Conservation (phyloP, 2,329 filamentous ascomycete genomes). For the Colletotrichum sp. region DNA sequence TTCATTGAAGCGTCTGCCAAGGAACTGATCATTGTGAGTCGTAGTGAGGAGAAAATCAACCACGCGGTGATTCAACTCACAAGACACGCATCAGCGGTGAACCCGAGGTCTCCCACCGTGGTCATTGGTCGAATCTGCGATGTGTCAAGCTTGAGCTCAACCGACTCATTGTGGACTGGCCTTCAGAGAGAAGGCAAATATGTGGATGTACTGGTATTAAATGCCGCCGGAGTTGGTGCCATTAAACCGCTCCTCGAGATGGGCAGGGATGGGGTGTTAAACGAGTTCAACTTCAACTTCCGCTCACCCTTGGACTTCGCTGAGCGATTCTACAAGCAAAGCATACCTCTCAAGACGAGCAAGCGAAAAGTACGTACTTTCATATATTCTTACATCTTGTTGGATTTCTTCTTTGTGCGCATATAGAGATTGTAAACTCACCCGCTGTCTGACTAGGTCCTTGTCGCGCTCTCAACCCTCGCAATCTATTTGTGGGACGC, state of each 20-base stretch:
- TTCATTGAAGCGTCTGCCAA: constrained; percentile 46
- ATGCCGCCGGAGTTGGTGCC: background rate
- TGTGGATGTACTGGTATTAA: background rate
- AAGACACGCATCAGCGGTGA: background rate
- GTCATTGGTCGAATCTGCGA: background rate
- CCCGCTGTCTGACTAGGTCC: background rate
- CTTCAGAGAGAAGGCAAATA: background rate
- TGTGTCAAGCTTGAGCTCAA: background rate
- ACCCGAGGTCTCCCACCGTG: background rate
- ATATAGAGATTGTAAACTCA: background rate
- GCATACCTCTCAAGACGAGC: background rate
- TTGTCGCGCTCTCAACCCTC: background rate
- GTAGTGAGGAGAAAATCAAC: background rate
- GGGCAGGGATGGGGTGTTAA: background rate
- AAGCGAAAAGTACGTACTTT: background rate
- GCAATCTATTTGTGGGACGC: background rate
- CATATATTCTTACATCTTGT: background rate
- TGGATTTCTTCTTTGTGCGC: background rate
- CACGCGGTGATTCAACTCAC: background rate
- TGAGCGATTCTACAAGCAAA: background rate
- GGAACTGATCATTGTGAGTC: background rate
- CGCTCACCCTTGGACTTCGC: background rate
- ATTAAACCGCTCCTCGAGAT: background rate
- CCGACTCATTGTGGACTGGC: background rate
- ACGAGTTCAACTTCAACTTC: background rate